Conservation (phyloP, 1,284 basidiomycete species). For the Heterobasidion annosum region DNA sequence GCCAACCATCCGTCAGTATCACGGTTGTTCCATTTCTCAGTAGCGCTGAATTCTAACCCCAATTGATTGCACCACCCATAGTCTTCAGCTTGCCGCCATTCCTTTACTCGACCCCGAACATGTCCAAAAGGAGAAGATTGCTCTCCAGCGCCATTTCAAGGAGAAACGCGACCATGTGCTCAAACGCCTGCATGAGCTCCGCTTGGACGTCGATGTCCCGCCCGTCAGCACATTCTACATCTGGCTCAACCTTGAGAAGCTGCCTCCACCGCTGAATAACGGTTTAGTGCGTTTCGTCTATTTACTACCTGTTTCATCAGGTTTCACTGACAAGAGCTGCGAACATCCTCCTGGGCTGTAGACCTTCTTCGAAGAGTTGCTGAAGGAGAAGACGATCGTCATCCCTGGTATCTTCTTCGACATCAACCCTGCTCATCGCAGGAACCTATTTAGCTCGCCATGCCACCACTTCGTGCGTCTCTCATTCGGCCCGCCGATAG, state of each 20-base stretch:
- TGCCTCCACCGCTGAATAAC: constrained; percentile 79
- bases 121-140: constrained; percentile 68
- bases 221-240: constrained; percentile 83
- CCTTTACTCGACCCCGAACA: constrained; percentile 67
- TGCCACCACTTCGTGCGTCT: constrained; percentile 85
- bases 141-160: constrained; percentile 85
- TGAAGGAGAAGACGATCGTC: constrained; percentile 86
- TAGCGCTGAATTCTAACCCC: not conserved
- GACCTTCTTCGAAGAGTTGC: constrained; percentile 92
- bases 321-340: not conserved
- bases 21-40: not conserved
- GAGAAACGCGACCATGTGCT: constrained; percentile 87
- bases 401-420: constrained; percentile 92
- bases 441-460: constrained; percentile 84
- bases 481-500: constrained; percentile 82
- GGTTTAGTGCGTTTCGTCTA: constrained; percentile 54
- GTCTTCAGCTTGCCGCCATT: constrained; percentile 80
- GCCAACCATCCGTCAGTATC: constrained; percentile 74
- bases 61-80: constrained; percentile 16
- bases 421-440: constrained; percentile 75
- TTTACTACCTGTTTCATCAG: not conserved
- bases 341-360: constrained; percentile 16
- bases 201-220: constrained; percentile 67
- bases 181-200: constrained; percentile 68
- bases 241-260: constrained; percentile 78